Conservation (phyloP, 176 grass and related monocot species). For the Eragrostis nindensis region DNA sequence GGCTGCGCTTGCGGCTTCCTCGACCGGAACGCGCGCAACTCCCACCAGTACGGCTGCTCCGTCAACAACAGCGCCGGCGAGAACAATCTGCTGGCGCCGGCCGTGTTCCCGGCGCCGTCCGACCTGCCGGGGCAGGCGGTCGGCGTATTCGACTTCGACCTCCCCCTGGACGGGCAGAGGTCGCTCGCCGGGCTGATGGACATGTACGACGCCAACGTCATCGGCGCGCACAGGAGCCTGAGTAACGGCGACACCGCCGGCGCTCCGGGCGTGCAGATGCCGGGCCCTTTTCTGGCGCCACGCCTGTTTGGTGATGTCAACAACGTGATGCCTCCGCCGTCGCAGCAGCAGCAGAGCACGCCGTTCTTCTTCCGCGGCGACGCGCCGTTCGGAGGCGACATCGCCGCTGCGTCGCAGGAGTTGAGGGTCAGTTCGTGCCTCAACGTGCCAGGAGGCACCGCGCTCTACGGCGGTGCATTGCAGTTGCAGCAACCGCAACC, state of each 20-base stretch:
- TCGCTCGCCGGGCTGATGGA: slow-evolving; percentile 73
- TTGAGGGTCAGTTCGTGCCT: slow-evolving; percentile 39
- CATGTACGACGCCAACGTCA: slow-evolving; percentile 62
- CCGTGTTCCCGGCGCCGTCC: slow-evolving; percentile 39
- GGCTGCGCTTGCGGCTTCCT: slow-evolving; percentile 63
- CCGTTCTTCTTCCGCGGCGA: slow-evolving; percentile 35
- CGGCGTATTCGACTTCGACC: slow-evolving; percentile 40
- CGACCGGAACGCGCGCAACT: slow-evolving; percentile 56
- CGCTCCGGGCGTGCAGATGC: slow-evolving; percentile 16
- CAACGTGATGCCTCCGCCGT: neutral
- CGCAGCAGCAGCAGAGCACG: slow-evolving; percentile 17
- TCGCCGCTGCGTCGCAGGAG: slow-evolving; percentile 20
- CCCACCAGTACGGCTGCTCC: slow-evolving; percentile 61
- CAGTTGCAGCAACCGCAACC: slow-evolving; percentile 37
- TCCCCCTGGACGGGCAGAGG: slow-evolving; percentile 60
- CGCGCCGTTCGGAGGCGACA: slow-evolving; percentile 31
- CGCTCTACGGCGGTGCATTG: slow-evolving; percentile 22
- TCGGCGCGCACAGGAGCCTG: slow-evolving; percentile 22
- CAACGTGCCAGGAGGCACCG: slow-evolving; percentile 27
- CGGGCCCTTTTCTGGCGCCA: neutral
- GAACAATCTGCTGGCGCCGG: slow-evolving; percentile 43
- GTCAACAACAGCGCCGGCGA: slow-evolving; percentile 25
- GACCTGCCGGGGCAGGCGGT: slow-evolving; percentile 22
- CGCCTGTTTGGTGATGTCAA: slow-evolving; percentile 30
- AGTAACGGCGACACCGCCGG: slow-evolving; percentile 11